Evolutionary conservation across 2,329 filamentous ascomycete species (phyloP).

Genomic region (Chrysoporthe deuterocubensis): DNA sequence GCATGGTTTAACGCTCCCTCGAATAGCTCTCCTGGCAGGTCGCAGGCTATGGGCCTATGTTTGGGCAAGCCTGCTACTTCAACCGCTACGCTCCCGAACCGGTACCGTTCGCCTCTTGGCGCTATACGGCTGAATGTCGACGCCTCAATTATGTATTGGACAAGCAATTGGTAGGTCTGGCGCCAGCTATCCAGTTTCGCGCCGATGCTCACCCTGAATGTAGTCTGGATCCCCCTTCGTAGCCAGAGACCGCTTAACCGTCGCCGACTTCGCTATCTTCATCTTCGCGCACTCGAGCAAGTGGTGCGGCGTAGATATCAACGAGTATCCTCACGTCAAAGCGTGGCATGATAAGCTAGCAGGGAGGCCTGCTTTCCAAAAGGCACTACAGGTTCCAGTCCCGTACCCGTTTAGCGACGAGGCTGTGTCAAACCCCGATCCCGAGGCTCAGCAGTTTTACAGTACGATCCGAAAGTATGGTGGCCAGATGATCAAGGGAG

Average conservation of each 20-base stretch:
- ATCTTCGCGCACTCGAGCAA: slow-evolving; percentile 32
- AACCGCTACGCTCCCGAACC: slow-evolving; percentile 32
- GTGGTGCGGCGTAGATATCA: slow-evolving; percentile 33
- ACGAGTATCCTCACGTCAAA: slow-evolving; percentile 32
- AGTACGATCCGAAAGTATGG: slow-evolving; percentile 5
- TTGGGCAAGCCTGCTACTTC: slow-evolving; percentile 32
- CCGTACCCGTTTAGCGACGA: slow-evolving; percentile 27
- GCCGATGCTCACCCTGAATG: not conserved
- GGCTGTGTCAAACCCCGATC: not conserved
- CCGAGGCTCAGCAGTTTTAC: slow-evolving; percentile 6
- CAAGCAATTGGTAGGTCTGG: slow-evolving; percentile 30
- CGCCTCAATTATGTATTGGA: slow-evolving; percentile 32
- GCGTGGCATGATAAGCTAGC: slow-evolving; percentile 32
- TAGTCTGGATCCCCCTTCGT: slow-evolving; percentile 30
- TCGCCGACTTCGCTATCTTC: slow-evolving; percentile 34
- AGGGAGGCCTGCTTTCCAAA: slow-evolving; percentile 31
- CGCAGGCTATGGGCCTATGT: slow-evolving; percentile 38
- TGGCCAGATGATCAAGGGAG: slow-evolving; percentile 6
- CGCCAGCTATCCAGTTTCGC: too few species aligned
- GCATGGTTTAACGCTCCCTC: not conserved
- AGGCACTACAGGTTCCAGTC: slow-evolving; percentile 30
- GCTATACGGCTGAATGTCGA: slow-evolving; percentile 30
- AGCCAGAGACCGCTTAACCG: slow-evolving; percentile 31
- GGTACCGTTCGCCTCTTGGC: slow-evolving; percentile 30
- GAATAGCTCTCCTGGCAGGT: slow-evolving; percentile 33